Base-by-base conservation (phyloP, 495 filamentous ascomycete genomes). In the Mycothermus thermophilus region DNA sequence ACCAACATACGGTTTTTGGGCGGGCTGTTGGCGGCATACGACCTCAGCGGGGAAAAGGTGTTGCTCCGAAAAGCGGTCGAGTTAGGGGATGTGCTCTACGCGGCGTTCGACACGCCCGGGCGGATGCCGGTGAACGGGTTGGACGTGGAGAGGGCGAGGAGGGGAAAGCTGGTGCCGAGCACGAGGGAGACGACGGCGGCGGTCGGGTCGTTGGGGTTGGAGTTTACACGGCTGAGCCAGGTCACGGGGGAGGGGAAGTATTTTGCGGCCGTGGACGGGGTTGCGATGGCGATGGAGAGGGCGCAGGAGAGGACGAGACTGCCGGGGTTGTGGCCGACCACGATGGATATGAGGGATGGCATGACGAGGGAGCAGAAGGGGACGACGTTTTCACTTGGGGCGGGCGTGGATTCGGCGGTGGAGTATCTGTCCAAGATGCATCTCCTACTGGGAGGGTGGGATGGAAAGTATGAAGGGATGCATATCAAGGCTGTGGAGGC, bases 31-130 rank as follows among this genome's bases (percentile, higher is more conserved):
- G 75, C 72, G 4, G 81, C 83, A 10, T 77, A 83, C 49, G 82
- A 88, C 50, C 61, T 86, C 38, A 79, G 72, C 40, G 74, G 62
- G 5, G 57, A 60, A 32, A 39, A 55, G 2, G 54, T 72, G 5
- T 59, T 93, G 12, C 63, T 93, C 31, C 65, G 75, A 23, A 93
- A 93, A 48, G 83, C 86, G 4, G 62, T 77, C 16, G 79, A 92
- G 57, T 64, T 94, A 24, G 86, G 71, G n/a, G 77, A 93, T 40
- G 63, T 93, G 36, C 56, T 93, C 34, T 84, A 83, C 50, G 71
- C 78, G 17, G 75, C 75, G 19, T 94, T 94, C 57, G 86, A 94
- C 55, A 93, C 86, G 1, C 83, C 83, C 0, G 92, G 88, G 51
- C 71, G 83, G 34, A 84, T 94, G 77, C 86, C 86, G 1, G 57